Conservation (phyloP, 306 rosid genomes). For the Dryas octopetala region DNA sequence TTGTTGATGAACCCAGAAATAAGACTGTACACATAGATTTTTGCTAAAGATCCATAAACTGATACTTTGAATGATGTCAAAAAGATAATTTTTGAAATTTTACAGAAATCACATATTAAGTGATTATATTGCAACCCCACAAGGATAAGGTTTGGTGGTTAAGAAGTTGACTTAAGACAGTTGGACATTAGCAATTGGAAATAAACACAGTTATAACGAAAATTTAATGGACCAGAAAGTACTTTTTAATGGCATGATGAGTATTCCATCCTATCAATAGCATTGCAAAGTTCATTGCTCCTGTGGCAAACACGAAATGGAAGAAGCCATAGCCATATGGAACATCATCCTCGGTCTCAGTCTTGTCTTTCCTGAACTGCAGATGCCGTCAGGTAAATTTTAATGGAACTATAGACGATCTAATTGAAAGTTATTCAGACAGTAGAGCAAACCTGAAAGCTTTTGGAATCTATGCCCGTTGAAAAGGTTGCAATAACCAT, state of each 20-base stretch:
- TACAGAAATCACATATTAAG: too few relatives aligned
- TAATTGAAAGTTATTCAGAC: conserved; percentile 25
- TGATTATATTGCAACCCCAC: too few relatives aligned
- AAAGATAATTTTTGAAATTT: too few relatives aligned
- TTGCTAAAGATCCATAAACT: too few relatives aligned
- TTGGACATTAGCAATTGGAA: not conserved
- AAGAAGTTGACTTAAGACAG: too few relatives aligned
- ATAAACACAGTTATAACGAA: not conserved
- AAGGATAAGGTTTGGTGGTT: too few relatives aligned
- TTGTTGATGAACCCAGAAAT: not conserved
- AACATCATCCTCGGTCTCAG: conserved; percentile 66
- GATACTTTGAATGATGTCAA: too few relatives aligned
- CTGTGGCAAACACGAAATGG: conserved; percentile 92
- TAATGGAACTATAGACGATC: conserved; percentile 22
- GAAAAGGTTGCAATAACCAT: conserved; percentile 91
- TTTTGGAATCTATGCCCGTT: conserved; percentile 91
- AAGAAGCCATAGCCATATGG: conserved; percentile 99
- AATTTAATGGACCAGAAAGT: conserved; percentile 7
- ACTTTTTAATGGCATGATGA: conserved; percentile 77
- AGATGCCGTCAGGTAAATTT: conserved; percentile 31
- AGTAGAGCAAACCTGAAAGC: conserved; percentile 71
- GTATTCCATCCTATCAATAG: conserved; percentile 87
- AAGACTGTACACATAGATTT: too few relatives aligned
- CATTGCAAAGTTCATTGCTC: conserved; percentile 99
- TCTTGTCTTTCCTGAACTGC: conserved; percentile 68